Percentiles rank a stretch among this genome's conserved stretches.
Evolutionary conservation across 2,329 filamentous ascomycete genomes (phyloP).

Genomic region (Pseudonectria buxi): DNA sequence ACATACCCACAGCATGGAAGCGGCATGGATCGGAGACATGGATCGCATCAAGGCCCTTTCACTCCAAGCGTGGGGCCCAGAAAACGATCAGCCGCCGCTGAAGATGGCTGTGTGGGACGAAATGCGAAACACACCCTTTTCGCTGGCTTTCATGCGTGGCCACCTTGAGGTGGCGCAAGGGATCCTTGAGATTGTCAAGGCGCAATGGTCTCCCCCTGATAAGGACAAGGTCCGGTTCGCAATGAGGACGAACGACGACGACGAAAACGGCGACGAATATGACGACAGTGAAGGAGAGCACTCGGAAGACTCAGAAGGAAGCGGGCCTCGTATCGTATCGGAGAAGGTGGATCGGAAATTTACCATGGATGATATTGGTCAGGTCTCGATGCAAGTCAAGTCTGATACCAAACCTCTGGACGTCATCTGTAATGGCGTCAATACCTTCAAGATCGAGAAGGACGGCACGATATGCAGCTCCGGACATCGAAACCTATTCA

Average conservation of each 20-base stretch:
- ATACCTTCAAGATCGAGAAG: constrained; percentile 27
- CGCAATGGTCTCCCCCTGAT: constrained; percentile 58
- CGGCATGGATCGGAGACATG: constrained; percentile 64
- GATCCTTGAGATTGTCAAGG: constrained; percentile 63
- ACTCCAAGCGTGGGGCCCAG: constrained; percentile 49
- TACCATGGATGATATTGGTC: constrained; percentile 70
- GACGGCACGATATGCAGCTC: constrained; percentile 14
- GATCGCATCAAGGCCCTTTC: constrained; percentile 59
- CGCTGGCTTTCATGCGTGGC: constrained; percentile 59
- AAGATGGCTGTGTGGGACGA: constrained; percentile 54
- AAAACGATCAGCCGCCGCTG: constrained; percentile 51
- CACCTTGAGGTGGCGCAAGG: constrained; percentile 57
- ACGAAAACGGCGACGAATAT: constrained; percentile 33
- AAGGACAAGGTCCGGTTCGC: constrained; percentile 44
- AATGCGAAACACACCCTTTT: constrained; percentile 52
- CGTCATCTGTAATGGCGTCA: constrained; percentile 39
- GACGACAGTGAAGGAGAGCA: constrained; percentile 28
- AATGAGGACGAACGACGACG: constrained; percentile 32
- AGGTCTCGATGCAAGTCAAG: constrained; percentile 61
- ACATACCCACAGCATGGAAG: constrained; percentile 52
- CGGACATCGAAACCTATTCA: constrained; percentile 25
- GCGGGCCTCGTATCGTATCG: constrained; percentile 38
- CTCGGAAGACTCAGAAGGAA: constrained; percentile 29
- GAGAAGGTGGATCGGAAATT: constrained; percentile 60
- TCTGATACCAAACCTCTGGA: constrained; percentile 50